phyloP scores from a whole-genome alignment of 352 stramenopile species.

The Phytophthora sansomeana region DNA sequence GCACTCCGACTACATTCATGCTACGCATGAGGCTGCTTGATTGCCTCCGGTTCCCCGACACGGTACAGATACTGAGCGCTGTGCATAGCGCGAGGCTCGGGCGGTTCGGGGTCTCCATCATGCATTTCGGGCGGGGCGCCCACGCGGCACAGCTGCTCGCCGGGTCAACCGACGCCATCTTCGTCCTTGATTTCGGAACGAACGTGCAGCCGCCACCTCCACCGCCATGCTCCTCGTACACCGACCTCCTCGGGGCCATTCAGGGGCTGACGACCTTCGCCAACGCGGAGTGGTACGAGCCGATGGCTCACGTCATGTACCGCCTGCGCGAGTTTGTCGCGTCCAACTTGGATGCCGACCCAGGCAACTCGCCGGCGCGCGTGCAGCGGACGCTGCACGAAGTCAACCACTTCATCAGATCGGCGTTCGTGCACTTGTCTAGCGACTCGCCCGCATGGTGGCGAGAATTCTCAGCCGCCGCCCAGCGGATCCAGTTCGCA shows the following conservation, averaged over 20 bases:
- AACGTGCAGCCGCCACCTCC: not conserved
- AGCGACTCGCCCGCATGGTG: not conserved
- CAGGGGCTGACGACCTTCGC: constrained; percentile 4
- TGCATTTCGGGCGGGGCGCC: not conserved
- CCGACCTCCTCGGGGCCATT: not conserved
- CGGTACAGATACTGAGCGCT: too few relatives aligned
- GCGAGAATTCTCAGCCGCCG: not conserved
- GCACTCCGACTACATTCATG: too few relatives aligned
- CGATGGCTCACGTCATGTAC: not conserved
- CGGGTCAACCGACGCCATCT: not conserved
- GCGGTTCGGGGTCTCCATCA: not conserved
- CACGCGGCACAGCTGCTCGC: not conserved
- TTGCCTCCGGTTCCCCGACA: too few relatives aligned
- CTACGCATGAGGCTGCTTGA: too few relatives aligned
- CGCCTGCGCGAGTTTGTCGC: not conserved
- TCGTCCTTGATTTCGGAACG: constrained; percentile 1
- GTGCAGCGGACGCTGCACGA: not conserved
- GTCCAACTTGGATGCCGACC: not conserved
- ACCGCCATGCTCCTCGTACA: not conserved
- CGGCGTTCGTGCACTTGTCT: not conserved
- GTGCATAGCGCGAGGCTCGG: too few relatives aligned
- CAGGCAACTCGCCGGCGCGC: not conserved
- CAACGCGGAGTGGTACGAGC: not conserved
- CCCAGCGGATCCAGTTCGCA: not conserved
- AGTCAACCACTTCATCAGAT: not conserved